Evolutionary conservation across 1,139 yeast genomes (phyloP).

Genomic region (Ogataea hybrid): DNA sequence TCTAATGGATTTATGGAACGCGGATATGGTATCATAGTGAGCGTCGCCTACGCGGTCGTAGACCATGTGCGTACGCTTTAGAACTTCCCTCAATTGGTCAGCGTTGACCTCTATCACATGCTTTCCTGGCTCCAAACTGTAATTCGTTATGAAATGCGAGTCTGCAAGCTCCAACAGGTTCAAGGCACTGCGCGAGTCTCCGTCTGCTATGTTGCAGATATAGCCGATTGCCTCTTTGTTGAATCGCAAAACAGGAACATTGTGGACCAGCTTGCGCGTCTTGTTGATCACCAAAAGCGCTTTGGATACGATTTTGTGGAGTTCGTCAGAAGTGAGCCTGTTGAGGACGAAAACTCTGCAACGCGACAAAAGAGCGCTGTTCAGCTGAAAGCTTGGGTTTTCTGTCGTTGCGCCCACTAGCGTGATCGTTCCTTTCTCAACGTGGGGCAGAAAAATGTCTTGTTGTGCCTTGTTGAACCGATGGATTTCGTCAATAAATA

Average conservation of each 20-base stretch:
- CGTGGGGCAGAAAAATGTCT: slow-evolving; percentile 73
- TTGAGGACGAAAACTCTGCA: slow-evolving; percentile 84
- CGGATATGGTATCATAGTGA: slow-evolving; percentile 93
- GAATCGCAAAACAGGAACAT: slow-evolving; percentile 44
- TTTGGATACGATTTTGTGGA: slow-evolving; percentile 56
- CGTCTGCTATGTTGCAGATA: slow-evolving; percentile 76
- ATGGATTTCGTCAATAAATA: slow-evolving; percentile 92
- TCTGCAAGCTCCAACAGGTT: slow-evolving; percentile 68
- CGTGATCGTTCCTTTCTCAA: slow-evolving; percentile 64
- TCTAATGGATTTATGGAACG: slow-evolving; percentile 86
- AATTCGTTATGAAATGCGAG: slow-evolving; percentile 31
- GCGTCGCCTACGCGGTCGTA: slow-evolving; percentile 89
- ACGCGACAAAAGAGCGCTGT: slow-evolving; percentile 83
- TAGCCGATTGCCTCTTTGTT: slow-evolving; percentile 60
- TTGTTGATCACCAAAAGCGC: slow-evolving; percentile 64
- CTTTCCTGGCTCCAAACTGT: slow-evolving; percentile 1
- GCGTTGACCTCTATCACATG: slow-evolving; percentile 27
- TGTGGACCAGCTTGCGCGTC: slow-evolving; percentile 45
- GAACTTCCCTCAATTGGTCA: slow-evolving; percentile 37
- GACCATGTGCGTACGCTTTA: slow-evolving; percentile 55
- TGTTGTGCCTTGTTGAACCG: slow-evolving; percentile 89
- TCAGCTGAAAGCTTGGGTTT: slow-evolving; percentile 89
- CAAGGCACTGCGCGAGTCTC: slow-evolving; percentile 84
- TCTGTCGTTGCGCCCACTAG: slow-evolving; percentile 96
- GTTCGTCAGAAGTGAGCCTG: slow-evolving; percentile 54